phyloP scores from a whole-genome alignment of 305 asterid genomes.

The Withania somnifera region DNA sequence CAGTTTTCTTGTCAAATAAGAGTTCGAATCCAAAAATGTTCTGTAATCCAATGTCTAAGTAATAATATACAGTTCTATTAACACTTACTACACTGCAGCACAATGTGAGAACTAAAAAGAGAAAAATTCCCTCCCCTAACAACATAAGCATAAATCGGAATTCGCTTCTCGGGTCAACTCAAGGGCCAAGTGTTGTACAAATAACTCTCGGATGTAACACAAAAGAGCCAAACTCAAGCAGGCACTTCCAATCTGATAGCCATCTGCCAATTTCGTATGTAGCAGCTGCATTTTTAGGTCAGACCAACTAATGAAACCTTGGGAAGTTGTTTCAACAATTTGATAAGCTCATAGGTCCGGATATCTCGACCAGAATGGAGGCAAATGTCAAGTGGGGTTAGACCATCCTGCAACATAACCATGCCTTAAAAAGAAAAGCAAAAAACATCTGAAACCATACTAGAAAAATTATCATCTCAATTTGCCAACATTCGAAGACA shows the following conservation, averaged over 20 bases:
- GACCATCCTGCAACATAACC: constrained; percentile 56
- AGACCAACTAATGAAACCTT: not conserved
- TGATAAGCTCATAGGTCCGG: constrained; percentile 74
- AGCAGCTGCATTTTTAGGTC: not conserved
- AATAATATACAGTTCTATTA: not conserved
- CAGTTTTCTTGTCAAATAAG: not conserved
- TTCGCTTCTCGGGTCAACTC: not conserved
- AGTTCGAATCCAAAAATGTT: not conserved
- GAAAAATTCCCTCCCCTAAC: not conserved
- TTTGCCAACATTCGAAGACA: not conserved
- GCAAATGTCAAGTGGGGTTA: constrained; percentile 71
- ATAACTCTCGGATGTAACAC: not conserved
- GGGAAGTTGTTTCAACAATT: constrained; percentile 42
- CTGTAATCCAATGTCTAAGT: not conserved
- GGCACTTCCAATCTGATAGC: not conserved
- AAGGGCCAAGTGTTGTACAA: not conserved
- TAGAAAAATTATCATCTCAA: not conserved
- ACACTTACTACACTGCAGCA: not conserved
- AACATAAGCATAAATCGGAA: not conserved
- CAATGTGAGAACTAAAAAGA: not conserved
- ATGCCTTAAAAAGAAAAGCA: not conserved
- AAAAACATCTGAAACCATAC: not conserved
- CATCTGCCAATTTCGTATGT: not conserved
- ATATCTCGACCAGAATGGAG: constrained; percentile 57
- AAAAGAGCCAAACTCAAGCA: not conserved